Base-by-base conservation (phyloP, 2,329 filamentous ascomycete genomes). In the Neofusicoccum umdonicola region DNA sequence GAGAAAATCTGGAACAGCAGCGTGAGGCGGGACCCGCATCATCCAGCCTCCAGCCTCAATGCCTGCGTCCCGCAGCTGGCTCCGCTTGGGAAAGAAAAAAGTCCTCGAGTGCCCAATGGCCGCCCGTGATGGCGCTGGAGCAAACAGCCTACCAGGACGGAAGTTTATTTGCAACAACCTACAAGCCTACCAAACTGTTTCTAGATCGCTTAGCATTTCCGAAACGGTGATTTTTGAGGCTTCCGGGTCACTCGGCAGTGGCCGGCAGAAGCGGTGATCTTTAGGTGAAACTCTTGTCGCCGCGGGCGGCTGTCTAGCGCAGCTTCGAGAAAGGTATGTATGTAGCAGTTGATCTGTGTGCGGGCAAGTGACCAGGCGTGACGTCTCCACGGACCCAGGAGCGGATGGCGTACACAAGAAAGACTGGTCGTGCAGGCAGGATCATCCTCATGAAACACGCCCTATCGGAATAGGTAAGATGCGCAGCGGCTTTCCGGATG, bases 161-260 rank as follows among this genome's bases (percentile, higher is more conserved):
- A 63, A 63, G 60, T 63, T 44, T 63, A 63, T 63, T 63, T 63
- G 60, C 60, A 63, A 63, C 60, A 63, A 44, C 48, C 48, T 45
- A 58, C 54, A 44, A 58, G 54, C 2, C 54, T 58, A 58, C 52
- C 54, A 58, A 45, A 58, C 54, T 44, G 54, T 58, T 58, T 58
- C 54, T 45, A 58, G 54, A 56, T 56, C 41, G 54, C 54, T 45
- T 44, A 58, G 54, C 54, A 34, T 44, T 42, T 44, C 54, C 54
- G 54, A 58, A 58, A 58, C 41, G 54, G 39, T 45, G 54, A 58
- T 45, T 19, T 45, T 17, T 58, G 54, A 58, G 54, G 19, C n/a
- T 35, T 31, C 35, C 54, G 54, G 54, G 54, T 58, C 39, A 13
- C 27, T 44, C 54, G 39, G 54, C 54, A 45, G 41, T 58, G 54